Conservation (phyloP, 2,329 filamentous ascomycete species). For the Colletotrichum liriopes region DNA sequence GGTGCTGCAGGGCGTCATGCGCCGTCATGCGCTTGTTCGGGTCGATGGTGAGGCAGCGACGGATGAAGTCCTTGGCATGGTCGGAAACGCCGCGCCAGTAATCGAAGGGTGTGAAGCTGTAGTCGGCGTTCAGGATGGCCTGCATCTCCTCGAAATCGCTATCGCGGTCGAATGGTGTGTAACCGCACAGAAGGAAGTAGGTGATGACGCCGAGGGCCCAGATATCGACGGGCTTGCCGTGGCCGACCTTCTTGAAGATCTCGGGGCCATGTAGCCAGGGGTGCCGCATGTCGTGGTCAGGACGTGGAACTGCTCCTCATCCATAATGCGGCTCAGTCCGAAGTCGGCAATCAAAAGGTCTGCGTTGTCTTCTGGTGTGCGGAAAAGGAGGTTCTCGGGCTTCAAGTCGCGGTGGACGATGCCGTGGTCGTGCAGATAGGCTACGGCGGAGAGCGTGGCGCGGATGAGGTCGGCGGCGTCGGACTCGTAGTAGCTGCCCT, state of each 20-base stretch:
- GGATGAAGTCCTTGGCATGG: slow-evolving; percentile 92
- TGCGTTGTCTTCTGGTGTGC: slow-evolving; percentile 97
- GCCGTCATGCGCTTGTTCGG: slow-evolving; percentile 90
- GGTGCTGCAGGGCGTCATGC: slow-evolving; percentile 80
- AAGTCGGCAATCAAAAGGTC: slow-evolving; percentile 98
- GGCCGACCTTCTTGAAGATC: slow-evolving; percentile 98
- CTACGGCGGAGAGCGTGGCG: slow-evolving; percentile 95
- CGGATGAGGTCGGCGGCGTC: slow-evolving; percentile 96
- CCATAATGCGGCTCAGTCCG: slow-evolving; percentile 96
- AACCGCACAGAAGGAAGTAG: slow-evolving; percentile 97
- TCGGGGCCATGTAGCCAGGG: slow-evolving; percentile 98
- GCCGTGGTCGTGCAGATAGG: slow-evolving; percentile 97
- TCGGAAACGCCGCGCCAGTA: slow-evolving; percentile 97
- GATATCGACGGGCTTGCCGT: slow-evolving; percentile 97
- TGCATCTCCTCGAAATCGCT: slow-evolving; percentile 99
- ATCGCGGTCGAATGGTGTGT: slow-evolving; percentile 98
- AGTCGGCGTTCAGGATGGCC: slow-evolving; percentile 96
- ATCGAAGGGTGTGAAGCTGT: slow-evolving; percentile 92
- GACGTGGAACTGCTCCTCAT: slow-evolving; percentile 98
- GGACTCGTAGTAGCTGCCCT: slow-evolving; percentile 98
- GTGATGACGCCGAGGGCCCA: slow-evolving; percentile 99
- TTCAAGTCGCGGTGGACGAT: slow-evolving; percentile 99
- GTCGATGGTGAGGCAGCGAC: slow-evolving; percentile 91
- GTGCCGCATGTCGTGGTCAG: slow-evolving; percentile 98
- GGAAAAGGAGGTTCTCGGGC: slow-evolving; percentile 96